Evolutionary conservation across 352 stramenopile species (phyloP), one percentile per base, ranked within the genome.

Genomic region (Phytopythium cucurbitacearum): DNA sequence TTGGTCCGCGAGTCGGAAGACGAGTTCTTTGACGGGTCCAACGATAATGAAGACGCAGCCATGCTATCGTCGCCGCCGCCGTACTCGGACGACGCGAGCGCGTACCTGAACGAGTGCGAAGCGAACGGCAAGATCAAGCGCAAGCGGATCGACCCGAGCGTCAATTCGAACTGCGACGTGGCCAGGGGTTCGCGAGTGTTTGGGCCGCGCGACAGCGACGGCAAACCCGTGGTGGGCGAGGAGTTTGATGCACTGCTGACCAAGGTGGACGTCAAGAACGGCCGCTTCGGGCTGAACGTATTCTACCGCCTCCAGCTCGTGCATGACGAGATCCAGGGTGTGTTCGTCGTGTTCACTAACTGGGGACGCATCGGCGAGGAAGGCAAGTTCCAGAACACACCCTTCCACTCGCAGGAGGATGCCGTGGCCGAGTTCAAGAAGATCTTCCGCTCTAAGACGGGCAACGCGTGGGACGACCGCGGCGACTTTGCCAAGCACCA

Each of bases 261-360:
- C 9, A 92, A 92, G 56, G 80, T 90, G 9, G 79, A 92, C 43
- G 75, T 90, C 21, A 80, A 77, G 54, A 86, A 86, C 7, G 79
- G 79, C 0, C 73, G 71, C 12, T 81, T 86, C 42, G 81, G 81
- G 4, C 52, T 89, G 10, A 92, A 92, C 37, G 81, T 89, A 7
- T 92, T 90, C 36, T 92, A 92, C 44, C 70, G 73, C 0, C 56
- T 87, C 37, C 81, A 92, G 41, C 55, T 89, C 28, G 76, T 87
- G 2, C 64, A 76, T 12, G 77, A 92, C 44, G 60, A 83, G 39
- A 71, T 89, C 28, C 81, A 90, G 54, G 69, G 67, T 8, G 71
- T 89, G 10, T 88, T 72, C 54, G 64, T 91, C 4, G 61, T 91
- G 33, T 89, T 91, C 53, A 87, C 79, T 11, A 94, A 95, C 57